A percentile compares a stretch with the other conserved stretches of the same genome.
Conservation (phyloP, 441 rosid genomes). For the Brassica balearica region DNA sequence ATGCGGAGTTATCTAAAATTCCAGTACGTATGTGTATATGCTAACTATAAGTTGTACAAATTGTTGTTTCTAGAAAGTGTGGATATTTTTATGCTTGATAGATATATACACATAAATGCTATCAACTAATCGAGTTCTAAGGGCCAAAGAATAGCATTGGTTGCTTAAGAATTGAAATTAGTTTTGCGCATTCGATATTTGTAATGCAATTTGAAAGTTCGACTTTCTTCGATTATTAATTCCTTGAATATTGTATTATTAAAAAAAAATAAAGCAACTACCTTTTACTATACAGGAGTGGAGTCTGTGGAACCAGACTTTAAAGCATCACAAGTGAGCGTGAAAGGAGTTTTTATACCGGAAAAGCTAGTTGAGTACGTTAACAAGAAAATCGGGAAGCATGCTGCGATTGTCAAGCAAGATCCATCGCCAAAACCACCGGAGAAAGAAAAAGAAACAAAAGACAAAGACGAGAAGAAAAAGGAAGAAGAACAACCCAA, state of each 20-base stretch:
- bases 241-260: background rate
- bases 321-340: constrained; percentile 79
- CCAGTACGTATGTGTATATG: background rate
- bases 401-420: constrained; percentile 68
- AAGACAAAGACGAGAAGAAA: constrained; percentile 50
- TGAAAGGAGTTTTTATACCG: constrained; percentile 78
- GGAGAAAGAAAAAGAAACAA: constrained; percentile 51
- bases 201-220: background rate
- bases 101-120: background rate
- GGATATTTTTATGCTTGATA: background rate
- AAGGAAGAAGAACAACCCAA: constrained; percentile 43
- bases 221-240: background rate
- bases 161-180: constrained; percentile 2
- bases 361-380: constrained; percentile 69
- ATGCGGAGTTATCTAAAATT: background rate
- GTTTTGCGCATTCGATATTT: constrained; percentile 1
- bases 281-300: constrained; percentile 58
- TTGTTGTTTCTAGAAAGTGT: background rate
- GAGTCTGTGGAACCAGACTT: constrained; percentile 90
- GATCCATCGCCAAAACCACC: constrained; percentile 52
- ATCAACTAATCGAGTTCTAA: background rate
- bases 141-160: background rate
- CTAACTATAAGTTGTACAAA: background rate
- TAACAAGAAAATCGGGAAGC: constrained; percentile 79
- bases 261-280: background rate